Conservation (phyloP, 2,329 filamentous ascomycete species). For the Chrysosporium keratinophilum region DNA sequence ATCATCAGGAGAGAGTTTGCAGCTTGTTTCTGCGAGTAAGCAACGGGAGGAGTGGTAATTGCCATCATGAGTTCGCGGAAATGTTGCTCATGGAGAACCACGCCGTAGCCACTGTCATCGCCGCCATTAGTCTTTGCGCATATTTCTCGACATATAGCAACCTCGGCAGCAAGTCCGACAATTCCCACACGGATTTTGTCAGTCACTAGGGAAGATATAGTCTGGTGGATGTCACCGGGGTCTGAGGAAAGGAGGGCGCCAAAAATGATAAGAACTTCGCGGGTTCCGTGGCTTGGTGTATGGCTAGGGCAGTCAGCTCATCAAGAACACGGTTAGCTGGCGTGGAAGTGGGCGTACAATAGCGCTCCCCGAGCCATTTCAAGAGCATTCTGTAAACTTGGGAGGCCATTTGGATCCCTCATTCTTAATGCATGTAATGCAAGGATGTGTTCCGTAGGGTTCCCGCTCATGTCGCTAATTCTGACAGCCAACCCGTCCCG, state of each 20-base stretch:
- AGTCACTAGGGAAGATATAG: slow-evolving; percentile 63
- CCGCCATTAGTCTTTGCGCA: slow-evolving; percentile 79
- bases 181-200: slow-evolving; percentile 82
- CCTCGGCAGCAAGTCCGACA: slow-evolving; percentile 80
- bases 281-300: slow-evolving; percentile 81
- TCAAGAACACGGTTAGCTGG: neutral
- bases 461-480: slow-evolving; percentile 82
- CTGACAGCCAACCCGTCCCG: slow-evolving; percentile 78
- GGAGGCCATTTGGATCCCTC: slow-evolving; percentile 61
- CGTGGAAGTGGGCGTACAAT: slow-evolving; percentile 47
- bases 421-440: slow-evolving; percentile 58
- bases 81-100: slow-evolving; percentile 78
- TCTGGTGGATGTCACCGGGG: slow-evolving; percentile 89
- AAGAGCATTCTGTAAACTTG: slow-evolving; percentile 83
- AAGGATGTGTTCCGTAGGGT: slow-evolving; percentile 77
- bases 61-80: slow-evolving; percentile 82
- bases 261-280: slow-evolving; percentile 85
- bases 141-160: slow-evolving; percentile 84
- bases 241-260: slow-evolving; percentile 84
- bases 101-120: slow-evolving; percentile 59
- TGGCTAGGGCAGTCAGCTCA: slow-evolving; percentile 46
- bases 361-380: slow-evolving; percentile 88
- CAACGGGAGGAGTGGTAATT: slow-evolving; percentile 79
- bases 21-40: slow-evolving; percentile 49
- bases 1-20: slow-evolving; percentile 70